Evolutionary conservation across 2,329 filamentous ascomycete genomes (phyloP).

Genomic region (Calonectria fujianensis): DNA sequence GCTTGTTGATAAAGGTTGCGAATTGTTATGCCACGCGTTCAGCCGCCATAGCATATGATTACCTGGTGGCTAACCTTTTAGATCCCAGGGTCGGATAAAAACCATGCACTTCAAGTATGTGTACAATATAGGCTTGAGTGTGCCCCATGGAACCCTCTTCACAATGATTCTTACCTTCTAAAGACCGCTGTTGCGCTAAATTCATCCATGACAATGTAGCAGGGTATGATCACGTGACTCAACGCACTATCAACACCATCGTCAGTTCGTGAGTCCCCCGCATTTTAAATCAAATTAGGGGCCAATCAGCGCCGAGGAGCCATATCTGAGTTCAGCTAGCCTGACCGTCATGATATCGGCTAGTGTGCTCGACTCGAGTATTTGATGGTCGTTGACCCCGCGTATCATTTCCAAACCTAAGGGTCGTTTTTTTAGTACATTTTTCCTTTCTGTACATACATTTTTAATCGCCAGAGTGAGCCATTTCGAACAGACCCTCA

Average conservation of each 20-base stretch:
- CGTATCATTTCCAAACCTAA: conserved; percentile 15
- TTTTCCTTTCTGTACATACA: background rate
- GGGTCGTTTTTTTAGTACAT: background rate
- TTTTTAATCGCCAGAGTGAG: background rate
- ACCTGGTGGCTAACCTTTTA: background rate
- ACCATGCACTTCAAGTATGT: background rate
- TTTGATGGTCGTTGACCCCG: conserved; percentile 17
- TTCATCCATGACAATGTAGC: background rate
- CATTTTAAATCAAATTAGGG: background rate
- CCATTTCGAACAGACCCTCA: background rate
- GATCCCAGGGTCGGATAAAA: background rate
- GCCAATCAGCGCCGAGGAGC: background rate
- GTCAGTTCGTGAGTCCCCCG: conserved; percentile 22
- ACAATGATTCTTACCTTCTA: background rate
- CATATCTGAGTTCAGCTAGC: conserved; percentile 24
- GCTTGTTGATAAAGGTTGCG: background rate
- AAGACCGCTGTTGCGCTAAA: too few species aligned
- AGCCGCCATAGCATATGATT: background rate
- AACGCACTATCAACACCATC: background rate
- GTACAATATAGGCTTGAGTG: background rate
- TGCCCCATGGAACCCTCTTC: background rate
- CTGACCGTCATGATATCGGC: conserved; percentile 7
- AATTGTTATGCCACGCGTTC: background rate
- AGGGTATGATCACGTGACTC: background rate
- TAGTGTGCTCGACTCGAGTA: conserved; percentile 14